Base-by-base conservation (phyloP, 2,329 filamentous ascomycete genomes). In the Pyricularia sp. region DNA sequence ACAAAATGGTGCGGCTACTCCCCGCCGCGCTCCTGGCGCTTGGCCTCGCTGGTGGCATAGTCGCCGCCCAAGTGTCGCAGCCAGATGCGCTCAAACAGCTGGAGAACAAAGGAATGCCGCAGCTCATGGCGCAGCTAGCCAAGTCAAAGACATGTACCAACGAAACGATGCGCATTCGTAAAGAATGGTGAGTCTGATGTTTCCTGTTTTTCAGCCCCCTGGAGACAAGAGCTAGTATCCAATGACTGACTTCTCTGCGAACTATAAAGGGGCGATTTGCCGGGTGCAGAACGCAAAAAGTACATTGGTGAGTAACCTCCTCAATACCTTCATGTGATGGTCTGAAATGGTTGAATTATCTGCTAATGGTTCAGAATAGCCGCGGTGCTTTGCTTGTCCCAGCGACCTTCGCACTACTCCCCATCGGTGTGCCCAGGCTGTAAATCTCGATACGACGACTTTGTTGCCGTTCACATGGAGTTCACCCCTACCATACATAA, bases 381-480 rank as follows among this genome's bases (percentile, higher is more conserved):
- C 1, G 74, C 73, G 44, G 71, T 75, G 66, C 72, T 71, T 22
- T 76, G 74, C 65, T 53, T 76, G 60, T 69, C 19, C 62, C 33
- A 72, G 70, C 33, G 33, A 67, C 74, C 74, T 8, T 73, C 74
- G n/a, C 74, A 71, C 64, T 68, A 72, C 30, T 69, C 72, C 63
- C 65, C 67, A 4, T 65, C 62, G 9, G 66, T 71, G 68, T 74
- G 69, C 62, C 73, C 74, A 7, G 74, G 74, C 22, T 70, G 72
- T 64, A 72, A 70, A 68, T 70, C 69, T 1, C 22, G 63, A 24
- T 64, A 64, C 6, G 62, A 64, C 49, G 75, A 77, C 70, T 76
- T 77, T 67, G 74, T 76, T 7, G 74, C 71, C 44, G 71, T 74
- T 19, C 75, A 77, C 68, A 73, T 77, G 67, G 75, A 76, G 69